Conservation (phyloP, 2,329 filamentous ascomycete species). For the Chlorencoelia australis region DNA sequence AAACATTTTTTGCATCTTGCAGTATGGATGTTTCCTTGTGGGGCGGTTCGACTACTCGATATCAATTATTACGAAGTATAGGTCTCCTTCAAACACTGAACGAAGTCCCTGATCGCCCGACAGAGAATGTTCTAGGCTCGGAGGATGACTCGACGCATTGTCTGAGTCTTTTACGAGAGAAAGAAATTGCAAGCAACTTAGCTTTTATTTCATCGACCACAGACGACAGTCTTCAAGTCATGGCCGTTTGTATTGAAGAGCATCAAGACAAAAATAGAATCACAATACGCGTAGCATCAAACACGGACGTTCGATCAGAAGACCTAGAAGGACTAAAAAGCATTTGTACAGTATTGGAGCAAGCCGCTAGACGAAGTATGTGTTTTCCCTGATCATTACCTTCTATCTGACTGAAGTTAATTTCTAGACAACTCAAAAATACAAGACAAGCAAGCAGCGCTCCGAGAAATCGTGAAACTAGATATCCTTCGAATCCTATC, state of each 20-base stretch:
- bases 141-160: constrained; percentile 1
- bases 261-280: constrained; percentile 8
- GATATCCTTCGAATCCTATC: constrained; percentile 18
- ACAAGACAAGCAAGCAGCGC: constrained; percentile 14
- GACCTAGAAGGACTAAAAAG: constrained; percentile 11
- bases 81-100: constrained; percentile 3
- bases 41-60: constrained; percentile 9
- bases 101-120: constrained; percentile 9
- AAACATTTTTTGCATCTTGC: too few species aligned
- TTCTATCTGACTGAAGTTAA: not conserved
- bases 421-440: not conserved
- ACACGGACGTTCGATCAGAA: constrained; percentile 12
- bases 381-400: not conserved
- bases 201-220: constrained; percentile 18
- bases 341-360: constrained; percentile 14
- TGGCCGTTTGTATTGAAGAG: constrained; percentile 21
- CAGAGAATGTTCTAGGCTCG: constrained; percentile 1
- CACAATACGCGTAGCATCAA: constrained; percentile 19
- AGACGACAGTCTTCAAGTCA: constrained; percentile 14
- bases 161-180: constrained; percentile 12
- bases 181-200: constrained; percentile 17
- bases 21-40: constrained; percentile 6
- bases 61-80: constrained; percentile 9
- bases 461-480: constrained; percentile 17
- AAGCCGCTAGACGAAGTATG: constrained; percentile 14